These are phyloP conservation scores for Pichia manshurica DNA, from an alignment of 805 yeast genomes.

Conservation along the genomic window DNA sequence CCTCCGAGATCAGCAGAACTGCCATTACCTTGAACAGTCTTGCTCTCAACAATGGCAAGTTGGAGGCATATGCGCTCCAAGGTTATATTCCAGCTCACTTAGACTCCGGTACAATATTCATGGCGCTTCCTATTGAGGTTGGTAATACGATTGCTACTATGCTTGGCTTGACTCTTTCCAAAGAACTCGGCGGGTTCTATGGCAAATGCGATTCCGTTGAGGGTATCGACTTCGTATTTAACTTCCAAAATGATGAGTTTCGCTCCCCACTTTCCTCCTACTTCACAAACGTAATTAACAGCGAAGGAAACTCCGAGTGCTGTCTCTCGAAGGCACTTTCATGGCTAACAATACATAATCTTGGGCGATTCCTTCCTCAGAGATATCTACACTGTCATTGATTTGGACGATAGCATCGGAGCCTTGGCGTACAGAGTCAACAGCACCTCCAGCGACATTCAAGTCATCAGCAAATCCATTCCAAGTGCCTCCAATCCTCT, in stretches of 20 bases:
- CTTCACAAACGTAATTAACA: conserved; percentile 3
- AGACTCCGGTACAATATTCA: conserved; percentile 49
- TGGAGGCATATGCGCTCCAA: neutral
- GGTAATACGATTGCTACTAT: conserved; percentile 21
- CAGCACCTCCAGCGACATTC: neutral
- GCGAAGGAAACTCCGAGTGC: conserved; percentile 12
- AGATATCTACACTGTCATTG: conserved; percentile 44
- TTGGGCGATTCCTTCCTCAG: conserved; percentile 45
- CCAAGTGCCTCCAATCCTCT: conserved; percentile 1
- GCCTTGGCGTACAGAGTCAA: conserved; percentile 38
- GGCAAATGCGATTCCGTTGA: conserved; percentile 33
- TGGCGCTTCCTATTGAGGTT: conserved; percentile 33
- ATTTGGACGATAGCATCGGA: conserved; percentile 38
- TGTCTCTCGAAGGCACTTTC: conserved; percentile 37
- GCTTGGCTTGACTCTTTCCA: conserved; percentile 37
- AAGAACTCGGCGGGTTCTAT: conserved; percentile 35
- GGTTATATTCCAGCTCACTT: conserved; percentile 31
- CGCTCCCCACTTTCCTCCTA: conserved; percentile 36
- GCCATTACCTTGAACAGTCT: conserved; percentile 8
- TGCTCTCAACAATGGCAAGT: neutral
- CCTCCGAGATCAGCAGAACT: conserved; percentile 1
- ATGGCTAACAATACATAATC: conserved; percentile 28
- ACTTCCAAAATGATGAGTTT: conserved; percentile 48
- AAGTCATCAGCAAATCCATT: neutral
- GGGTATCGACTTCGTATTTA: conserved; percentile 30